phyloP scores from a whole-genome alignment of 177 flowering plant genomes.

The Vitis hybrid region DNA sequence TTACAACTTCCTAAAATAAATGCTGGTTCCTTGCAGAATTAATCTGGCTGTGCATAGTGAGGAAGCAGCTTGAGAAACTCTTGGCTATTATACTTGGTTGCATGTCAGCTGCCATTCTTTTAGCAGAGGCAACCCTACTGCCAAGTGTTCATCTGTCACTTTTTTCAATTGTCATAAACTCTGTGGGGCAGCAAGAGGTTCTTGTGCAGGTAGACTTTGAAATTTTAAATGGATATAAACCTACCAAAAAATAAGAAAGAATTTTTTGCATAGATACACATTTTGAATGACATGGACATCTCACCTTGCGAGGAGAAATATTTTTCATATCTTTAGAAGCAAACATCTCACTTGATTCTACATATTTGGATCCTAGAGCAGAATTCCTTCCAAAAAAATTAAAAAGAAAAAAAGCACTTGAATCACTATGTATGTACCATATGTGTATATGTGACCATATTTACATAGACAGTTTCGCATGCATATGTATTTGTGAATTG shows the following conservation, averaged over 20 bases:
- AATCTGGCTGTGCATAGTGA: conserved; percentile 80
- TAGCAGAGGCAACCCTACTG: conserved; percentile 93
- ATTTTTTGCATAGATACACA: not conserved
- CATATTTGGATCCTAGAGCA: too few relatives aligned
- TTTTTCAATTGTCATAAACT: conserved; percentile 83
- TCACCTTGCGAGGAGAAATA: not conserved
- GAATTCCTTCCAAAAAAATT: too few relatives aligned
- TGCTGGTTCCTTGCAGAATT: conserved; percentile 59
- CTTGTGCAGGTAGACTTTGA: conserved; percentile 74
- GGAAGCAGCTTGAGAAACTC: conserved; percentile 72
- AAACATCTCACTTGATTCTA: too few relatives aligned
- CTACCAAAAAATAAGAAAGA: too few relatives aligned
- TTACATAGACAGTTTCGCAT: too few relatives aligned
- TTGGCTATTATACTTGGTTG: conserved; percentile 81
- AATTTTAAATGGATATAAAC: not conserved
- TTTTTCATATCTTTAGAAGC: not conserved
- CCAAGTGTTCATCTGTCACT: conserved; percentile 86
- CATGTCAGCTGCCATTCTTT: conserved; percentile 93
- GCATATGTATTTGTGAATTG: too few relatives aligned
- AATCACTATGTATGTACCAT: too few relatives aligned
- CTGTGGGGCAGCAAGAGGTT: conserved; percentile 67
- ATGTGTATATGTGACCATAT: too few relatives aligned
- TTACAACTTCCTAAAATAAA: conserved; percentile 10
- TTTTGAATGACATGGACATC: not conserved
- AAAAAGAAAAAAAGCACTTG: too few relatives aligned